Conservation (phyloP, 2,329 filamentous ascomycete species). For the Incumbomyces delicatus region DNA sequence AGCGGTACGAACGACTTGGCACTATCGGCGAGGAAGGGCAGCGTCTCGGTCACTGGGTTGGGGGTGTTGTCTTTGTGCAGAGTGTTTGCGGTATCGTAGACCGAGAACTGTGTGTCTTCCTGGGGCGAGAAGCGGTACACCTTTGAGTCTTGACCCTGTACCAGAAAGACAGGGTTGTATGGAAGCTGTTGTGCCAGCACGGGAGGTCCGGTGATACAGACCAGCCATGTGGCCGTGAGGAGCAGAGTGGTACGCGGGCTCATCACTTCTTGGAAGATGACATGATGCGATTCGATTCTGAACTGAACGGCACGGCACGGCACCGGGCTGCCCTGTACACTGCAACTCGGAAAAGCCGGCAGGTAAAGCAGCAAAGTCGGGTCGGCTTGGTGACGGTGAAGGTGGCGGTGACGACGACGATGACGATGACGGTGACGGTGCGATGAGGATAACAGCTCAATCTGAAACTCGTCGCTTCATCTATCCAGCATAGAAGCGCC, state of each 20-base stretch:
- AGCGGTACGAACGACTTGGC: constrained; percentile 53
- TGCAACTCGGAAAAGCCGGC: too few species aligned
- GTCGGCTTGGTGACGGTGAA: too few species aligned
- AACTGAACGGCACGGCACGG: constrained; percentile 2
- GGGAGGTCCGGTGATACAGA: constrained; percentile 1
- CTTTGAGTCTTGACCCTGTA: constrained; percentile 2
- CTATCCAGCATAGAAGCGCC: not conserved
- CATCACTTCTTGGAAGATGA: constrained; percentile 8
- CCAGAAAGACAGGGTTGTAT: constrained; percentile 5
- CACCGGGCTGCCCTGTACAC: too few species aligned
- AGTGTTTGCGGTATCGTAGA: constrained; percentile 15
- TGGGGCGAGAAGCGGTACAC: constrained; percentile 8
- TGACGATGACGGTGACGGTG: too few species aligned
- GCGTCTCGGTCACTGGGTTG: constrained; percentile 41
- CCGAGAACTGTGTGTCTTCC: constrained; percentile 11
- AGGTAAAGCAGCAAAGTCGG: too few species aligned
- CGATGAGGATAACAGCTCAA: constrained; percentile 12
- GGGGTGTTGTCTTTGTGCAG: constrained; percentile 26
- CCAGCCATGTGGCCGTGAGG: constrained; percentile 4
- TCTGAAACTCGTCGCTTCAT: not conserved
- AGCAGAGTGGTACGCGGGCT: constrained; percentile 11
- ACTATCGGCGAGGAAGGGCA: constrained; percentile 52
- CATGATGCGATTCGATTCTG: constrained; percentile 14
- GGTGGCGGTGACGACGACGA: too few species aligned
- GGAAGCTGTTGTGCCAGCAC: constrained; percentile 5